Conservation (phyloP, 176 grass and related monocot genomes). For the Juncus inflexus region DNA sequence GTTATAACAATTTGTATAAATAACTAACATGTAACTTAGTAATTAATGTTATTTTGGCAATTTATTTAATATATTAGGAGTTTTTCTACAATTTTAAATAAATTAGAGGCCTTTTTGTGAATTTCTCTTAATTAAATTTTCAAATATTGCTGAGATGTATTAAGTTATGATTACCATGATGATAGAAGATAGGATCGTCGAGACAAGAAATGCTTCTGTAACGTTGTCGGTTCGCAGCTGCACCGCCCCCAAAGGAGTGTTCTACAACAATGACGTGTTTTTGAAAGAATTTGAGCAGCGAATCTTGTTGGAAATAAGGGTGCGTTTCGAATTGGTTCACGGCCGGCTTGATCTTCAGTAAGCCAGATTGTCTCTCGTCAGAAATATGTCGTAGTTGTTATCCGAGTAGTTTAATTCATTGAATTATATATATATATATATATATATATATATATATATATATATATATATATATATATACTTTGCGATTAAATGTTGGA, state of each 20-base stretch:
- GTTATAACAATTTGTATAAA: not conserved
- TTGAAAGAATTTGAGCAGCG: conserved; percentile 83
- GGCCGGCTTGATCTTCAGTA: conserved; percentile 71
- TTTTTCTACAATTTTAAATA: too few relatives aligned
- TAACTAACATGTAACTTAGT: too few relatives aligned
- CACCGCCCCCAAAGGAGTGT: conserved; percentile 65
- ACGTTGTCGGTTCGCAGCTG: conserved; percentile 59
- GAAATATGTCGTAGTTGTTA: conserved; percentile 94
- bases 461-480: too few relatives aligned
- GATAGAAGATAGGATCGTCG: conserved; percentile 51
- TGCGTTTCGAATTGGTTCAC: conserved; percentile 79
- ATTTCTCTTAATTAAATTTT: too few relatives aligned
- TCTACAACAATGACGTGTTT: conserved; percentile 65
- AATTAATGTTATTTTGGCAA: too few relatives aligned
- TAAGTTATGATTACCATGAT: conserved; percentile 40
- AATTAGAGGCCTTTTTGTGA: too few relatives aligned
- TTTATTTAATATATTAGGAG: too few relatives aligned
- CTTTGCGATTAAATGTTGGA: too few relatives aligned
- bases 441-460: too few relatives aligned
- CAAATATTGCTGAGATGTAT: not conserved
- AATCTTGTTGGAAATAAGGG: conserved; percentile 77
- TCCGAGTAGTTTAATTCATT: too few relatives aligned
- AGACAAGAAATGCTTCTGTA: conserved; percentile 64
- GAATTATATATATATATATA: too few relatives aligned
- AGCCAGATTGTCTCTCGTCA: conserved; percentile 63